Conservation (phyloP, 2,329 filamentous ascomycete genomes). For the Neonectria hederae region DNA sequence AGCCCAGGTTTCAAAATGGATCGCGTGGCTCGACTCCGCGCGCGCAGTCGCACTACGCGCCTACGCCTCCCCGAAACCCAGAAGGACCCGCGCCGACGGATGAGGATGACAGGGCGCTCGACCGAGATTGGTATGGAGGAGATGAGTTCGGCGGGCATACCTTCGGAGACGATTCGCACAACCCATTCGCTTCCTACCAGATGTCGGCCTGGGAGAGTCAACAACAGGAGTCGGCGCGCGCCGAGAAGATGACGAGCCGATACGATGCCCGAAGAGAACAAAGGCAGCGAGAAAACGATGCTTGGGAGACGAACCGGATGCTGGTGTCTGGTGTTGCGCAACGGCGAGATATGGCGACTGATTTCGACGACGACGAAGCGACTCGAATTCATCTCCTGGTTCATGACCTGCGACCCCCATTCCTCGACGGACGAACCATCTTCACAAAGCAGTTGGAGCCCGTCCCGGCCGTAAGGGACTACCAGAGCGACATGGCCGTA, state of each 20-base stretch:
- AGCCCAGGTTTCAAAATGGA: conserved; percentile 44
- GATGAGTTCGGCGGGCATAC: conserved; percentile 84
- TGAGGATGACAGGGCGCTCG: conserved; percentile 78
- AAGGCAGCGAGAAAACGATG: conserved; percentile 93
- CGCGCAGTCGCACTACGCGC: conserved; percentile 51
- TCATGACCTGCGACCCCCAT: conserved; percentile 93
- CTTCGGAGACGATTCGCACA: conserved; percentile 91
- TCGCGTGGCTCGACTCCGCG: conserved; percentile 48
- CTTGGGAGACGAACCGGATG: conserved; percentile 99
- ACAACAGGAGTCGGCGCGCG: conserved; percentile 79
- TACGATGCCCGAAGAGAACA: conserved; percentile 77
- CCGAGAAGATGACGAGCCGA: conserved; percentile 81
- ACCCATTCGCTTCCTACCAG: conserved; percentile 84
- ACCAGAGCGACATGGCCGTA: conserved; percentile 98
- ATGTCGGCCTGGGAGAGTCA: conserved; percentile 78
- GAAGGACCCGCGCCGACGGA: conserved; percentile 70
- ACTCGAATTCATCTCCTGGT: conserved; percentile 91
- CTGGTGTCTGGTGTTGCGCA: conserved; percentile 95
- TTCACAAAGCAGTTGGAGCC: conserved; percentile 98
- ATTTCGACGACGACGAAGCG: conserved; percentile 92
- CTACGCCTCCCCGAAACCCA: conserved; percentile 49
- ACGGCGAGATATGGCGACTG: conserved; percentile 79
- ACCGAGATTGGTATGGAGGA: conserved; percentile 92
- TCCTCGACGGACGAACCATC: conserved; percentile 91
- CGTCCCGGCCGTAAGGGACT: conserved; percentile 89